Base-by-base conservation (phyloP, 306 rosid species). In the Quercus ilex region DNA sequence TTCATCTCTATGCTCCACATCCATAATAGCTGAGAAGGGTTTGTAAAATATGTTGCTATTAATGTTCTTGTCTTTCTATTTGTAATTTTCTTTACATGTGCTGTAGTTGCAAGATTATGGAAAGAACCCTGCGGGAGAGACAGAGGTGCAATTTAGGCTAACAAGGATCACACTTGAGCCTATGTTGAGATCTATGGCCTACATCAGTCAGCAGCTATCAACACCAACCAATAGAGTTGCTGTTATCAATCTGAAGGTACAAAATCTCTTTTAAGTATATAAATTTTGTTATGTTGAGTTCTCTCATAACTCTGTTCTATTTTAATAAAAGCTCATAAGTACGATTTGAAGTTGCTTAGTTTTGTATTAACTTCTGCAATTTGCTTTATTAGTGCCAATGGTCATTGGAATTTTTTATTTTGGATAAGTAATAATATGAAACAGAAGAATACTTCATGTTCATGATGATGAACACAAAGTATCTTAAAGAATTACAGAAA, bases 161-260 rank as follows among this genome's bases (percentile, higher is more conserved):
- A 87, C 95, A 43, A 85, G 87, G 87, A 81, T 86, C 76, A 89
- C 91, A 60, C 88, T 92, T 80, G 95, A 89, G 86, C 95, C 97
- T 64, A 92, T 92, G 97, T 73, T 92, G 85, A 83, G 82, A 77
- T 92, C 95, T 14, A 90, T 92, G 97, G 81, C 93, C 75, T 77
- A 83, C 71, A 90, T 90, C 76, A 83, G 91, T 79, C 93, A 90
- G 73, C 95, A 92, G 85, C 90, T 92, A 67, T 82, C 89, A 67
- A 30, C 86, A 62, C 91, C 95, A 49, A 82, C 86, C 83, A 90
- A 92, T 84, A 89, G 84, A 88, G 95, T 87, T 77, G 97, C 93
- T 20, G 90, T 90, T 80, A 88, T 92, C 75, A 90, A 86, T 90
- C 89, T 90, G 65, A 90, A 89, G 93, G 97, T 90, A 81, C 75